Evolutionary conservation across 768 basidiomycete genomes (phyloP), one percentile per base, ranked within the genome.

Genomic region (Lactarius trivialis): DNA sequence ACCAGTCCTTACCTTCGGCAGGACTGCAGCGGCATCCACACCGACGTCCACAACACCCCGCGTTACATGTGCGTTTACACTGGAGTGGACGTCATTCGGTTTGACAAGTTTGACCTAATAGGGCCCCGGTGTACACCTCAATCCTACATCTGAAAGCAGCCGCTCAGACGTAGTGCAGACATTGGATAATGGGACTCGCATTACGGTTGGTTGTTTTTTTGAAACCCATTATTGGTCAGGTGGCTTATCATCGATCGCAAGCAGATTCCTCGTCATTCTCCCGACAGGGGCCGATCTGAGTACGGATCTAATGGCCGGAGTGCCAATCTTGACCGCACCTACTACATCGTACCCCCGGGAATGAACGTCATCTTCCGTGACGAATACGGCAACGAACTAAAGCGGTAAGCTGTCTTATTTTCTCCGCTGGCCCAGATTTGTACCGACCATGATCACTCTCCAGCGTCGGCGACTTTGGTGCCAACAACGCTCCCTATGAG

Each of bases 281-380:
- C n/a, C 12, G 62, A 63, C 24, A 49, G 45, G 39, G 53, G 53
- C 33, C 56, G 52, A 34, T 15, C 58, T 48, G 52, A 9, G 12
- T 36, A n/a, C 4, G 36, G n/a, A 9, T 28, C 65, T n/a, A 26
- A 56, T 21, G 37, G 26, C 52, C 63, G 37, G 26, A 28, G 5
- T 11, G 28, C 48, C 7, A 58, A 56, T 17, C 17, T 33, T 7
- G 39, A 65, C 30, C 67, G 65, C 14, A 67, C 67, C 3, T 67
- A 53, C 58, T 67, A 67, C 58, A 58, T 67, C 51, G 54, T 67
- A 21, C 67, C 67, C 1, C 67, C 67, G 2, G 67, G 67, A n/a
- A 67, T 67, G 67, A 66, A 43, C 21, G 67, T 66, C 30, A 66
- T 67, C 24, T 67, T 67, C 49, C 56, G 55, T 28, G 67, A 67